phyloP scores from a whole-genome alignment of 1,139 yeast species.

The Candida freyschussii region DNA sequence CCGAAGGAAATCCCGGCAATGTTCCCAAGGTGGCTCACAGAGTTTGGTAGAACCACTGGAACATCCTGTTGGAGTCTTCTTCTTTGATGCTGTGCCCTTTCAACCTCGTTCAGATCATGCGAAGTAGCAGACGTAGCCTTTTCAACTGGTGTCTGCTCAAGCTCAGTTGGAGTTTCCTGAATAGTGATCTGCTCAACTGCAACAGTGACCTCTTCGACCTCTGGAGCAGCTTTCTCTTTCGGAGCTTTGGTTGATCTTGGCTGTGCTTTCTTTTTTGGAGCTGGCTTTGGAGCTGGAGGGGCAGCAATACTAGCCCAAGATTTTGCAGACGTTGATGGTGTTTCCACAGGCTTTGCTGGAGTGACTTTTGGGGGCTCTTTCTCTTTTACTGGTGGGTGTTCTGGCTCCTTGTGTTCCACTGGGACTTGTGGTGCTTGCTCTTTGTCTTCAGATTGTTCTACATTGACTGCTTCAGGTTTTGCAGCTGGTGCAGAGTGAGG shows the following conservation, averaged over 20 bases:
- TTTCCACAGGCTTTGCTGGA: constrained; percentile 26
- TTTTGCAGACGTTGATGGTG: constrained; percentile 28
- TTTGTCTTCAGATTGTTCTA: no score
- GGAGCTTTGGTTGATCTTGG: constrained; percentile 12
- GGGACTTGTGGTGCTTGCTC: constrained; percentile 3
- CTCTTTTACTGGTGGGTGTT: constrained; percentile 9
- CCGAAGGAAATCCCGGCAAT: constrained; percentile 87
- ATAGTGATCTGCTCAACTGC: constrained; percentile 18
- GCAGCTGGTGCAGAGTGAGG: constrained; percentile 9
- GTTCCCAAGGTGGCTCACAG: constrained; percentile 57
- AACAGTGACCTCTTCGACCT: constrained; percentile 14
- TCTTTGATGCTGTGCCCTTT: constrained; percentile 18
- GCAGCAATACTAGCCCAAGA: constrained; percentile 61
- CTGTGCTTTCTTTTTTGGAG: constrained; percentile 18
- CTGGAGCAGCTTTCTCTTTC: constrained; percentile 7
- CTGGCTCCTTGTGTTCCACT: constrained; percentile 4
- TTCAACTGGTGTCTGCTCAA: constrained; percentile 8
- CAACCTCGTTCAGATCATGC: constrained; percentile 1
- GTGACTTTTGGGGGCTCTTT: constrained; percentile 14
- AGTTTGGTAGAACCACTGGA: constrained; percentile 64
- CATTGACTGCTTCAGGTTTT: constrained; percentile 8
- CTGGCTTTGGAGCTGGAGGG: constrained; percentile 41
- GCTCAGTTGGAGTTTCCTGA: constrained; percentile 13
- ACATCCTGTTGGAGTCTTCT: constrained; percentile 40
- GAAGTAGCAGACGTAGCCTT: constrained; percentile 16